phyloP scores from a whole-genome alignment of 495 filamentous ascomycete genomes.

The Stereocaulon alpinum region DNA sequence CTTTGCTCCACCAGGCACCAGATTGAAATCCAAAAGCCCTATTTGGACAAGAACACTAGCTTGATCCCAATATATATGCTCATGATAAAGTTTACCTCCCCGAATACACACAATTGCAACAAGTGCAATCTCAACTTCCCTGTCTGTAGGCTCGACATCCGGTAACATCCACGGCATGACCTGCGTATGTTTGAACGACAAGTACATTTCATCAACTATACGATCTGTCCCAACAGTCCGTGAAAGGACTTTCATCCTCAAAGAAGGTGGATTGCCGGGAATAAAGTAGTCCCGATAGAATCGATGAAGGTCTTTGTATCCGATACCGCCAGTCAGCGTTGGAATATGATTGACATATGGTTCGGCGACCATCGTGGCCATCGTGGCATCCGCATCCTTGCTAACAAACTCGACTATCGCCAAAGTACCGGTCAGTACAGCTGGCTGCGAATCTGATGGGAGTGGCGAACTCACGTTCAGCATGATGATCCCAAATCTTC shows the following conservation, averaged over 20 bases:
- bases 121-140: slow-evolving; percentile 56
- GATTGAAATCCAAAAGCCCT: slow-evolving; percentile 58
- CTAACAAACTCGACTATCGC: slow-evolving; percentile 22
- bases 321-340: slow-evolving; percentile 64
- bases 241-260: slow-evolving; percentile 58
- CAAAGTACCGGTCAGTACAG: background rate
- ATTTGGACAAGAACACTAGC: slow-evolving; percentile 68
- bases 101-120: slow-evolving; percentile 67
- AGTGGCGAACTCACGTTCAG: slow-evolving; percentile 39
- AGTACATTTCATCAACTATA: slow-evolving; percentile 50
- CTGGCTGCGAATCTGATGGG: background rate
- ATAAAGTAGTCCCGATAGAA: slow-evolving; percentile 75
- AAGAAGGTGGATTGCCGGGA: slow-evolving; percentile 54
- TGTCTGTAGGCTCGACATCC: slow-evolving; percentile 60
- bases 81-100: slow-evolving; percentile 63
- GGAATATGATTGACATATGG: slow-evolving; percentile 48
- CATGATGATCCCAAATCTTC: slow-evolving; percentile 46
- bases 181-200: slow-evolving; percentile 58
- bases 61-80: slow-evolving; percentile 87
- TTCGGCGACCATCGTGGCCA: slow-evolving; percentile 42
- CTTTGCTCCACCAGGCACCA: slow-evolving; percentile 40
- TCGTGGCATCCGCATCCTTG: slow-evolving; percentile 31
- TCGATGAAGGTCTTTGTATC: slow-evolving; percentile 48
- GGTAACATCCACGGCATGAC: slow-evolving; percentile 75
- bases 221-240: slow-evolving; percentile 54